Base-by-base conservation (phyloP, 306 rosid species). In the Vigna reflexopilosa region DNA sequence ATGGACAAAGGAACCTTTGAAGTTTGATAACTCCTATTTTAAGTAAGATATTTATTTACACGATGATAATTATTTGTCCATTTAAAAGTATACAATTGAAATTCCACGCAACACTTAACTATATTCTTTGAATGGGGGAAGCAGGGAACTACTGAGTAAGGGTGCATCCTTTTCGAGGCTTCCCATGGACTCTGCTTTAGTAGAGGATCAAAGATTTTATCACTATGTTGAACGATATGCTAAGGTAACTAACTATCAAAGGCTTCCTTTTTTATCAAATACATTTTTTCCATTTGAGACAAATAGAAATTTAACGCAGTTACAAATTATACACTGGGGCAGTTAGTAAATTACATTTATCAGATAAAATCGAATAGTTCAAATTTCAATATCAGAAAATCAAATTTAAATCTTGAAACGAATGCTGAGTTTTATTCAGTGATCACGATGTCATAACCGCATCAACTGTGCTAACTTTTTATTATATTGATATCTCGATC, bases 1-100 rank as follows among this genome's bases (percentile, higher is more conserved):
- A 32, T 32, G 22, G 47, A 32, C 47, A 62, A 13, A 34, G 13
- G 45, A 62, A 0, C 68, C 45, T 62, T 62, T 34, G 45, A 90
- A 90, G 90, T 93, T 93, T 50, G 96, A 93, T 73, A 90, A 90
- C 77, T 90, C 96, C 28, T 93, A 90, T 77, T 93, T 85, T 54
- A 79, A 76, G 97, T 90, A 80, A 89, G 91, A 32, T 34, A 12
- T 16, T 11, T 45, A 10, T 16, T 45, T 28, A 65, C 15, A 40
- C 2, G 47, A 36, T 38, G 16, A n/a, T 13, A n/a, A 38, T 17
- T 48, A 3, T 15, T 28, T 68, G 7, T 24, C 26, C 24, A 24
- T 47, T 47, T 48, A 0, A 8, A 51, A 30, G 9, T 70, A 16
- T 30, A 57, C 19, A 47, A 70, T 48, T 64, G 63, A 72, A 70